Base-by-base conservation (phyloP, 2,329 filamentous ascomycete genomes). In the Clarireedia hainanense region DNA sequence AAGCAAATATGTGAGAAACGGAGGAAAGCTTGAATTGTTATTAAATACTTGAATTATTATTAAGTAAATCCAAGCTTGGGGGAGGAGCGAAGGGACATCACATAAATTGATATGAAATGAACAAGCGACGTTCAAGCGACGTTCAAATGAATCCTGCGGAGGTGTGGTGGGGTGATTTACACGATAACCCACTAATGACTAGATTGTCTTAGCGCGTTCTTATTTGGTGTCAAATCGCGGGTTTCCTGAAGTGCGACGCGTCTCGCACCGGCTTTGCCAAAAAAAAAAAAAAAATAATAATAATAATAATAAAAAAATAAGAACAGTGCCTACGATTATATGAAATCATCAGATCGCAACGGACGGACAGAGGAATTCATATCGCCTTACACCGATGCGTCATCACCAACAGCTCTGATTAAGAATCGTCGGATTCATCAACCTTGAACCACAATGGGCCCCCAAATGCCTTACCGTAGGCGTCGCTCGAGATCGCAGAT, bases 401-500 rank as follows among this genome's bases (percentile, higher is more conserved):
- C 6, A 30, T 30, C 27, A 30, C 20, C 20, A 20, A 30, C 10
- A 30, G 27, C 27, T 9, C 27, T 30, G 27, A 30, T 30, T 9
- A 30, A 30, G 27, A 30, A 3, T 49, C 6, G 15, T 24, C 12
- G 14, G 7, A n/a, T 15, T 24, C 20, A 36, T 34, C 39, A 17
- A 45, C 2, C 39, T 52, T 2, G n/a, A n/a, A n/a, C 15, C 40
- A 15, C 9, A 4, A 61, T 60, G 60, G 36, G 57, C 45, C 50
- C 57, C 27, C 40, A 45, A 52, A 46, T 37, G 7, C 40, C 51
- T 24, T 51, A 57, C 43, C 36, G 54, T 43, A 47, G 56, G 7
- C 60, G 63, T 23, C 58, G 64, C 30, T 52, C 48, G 17, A 57
- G 65, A 37, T 56, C 58, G 5, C 55, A 62, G 40, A 60, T 65